Conservation (phyloP, 2,329 filamentous ascomycete genomes). For the Paramyrothecium roridum region DNA sequence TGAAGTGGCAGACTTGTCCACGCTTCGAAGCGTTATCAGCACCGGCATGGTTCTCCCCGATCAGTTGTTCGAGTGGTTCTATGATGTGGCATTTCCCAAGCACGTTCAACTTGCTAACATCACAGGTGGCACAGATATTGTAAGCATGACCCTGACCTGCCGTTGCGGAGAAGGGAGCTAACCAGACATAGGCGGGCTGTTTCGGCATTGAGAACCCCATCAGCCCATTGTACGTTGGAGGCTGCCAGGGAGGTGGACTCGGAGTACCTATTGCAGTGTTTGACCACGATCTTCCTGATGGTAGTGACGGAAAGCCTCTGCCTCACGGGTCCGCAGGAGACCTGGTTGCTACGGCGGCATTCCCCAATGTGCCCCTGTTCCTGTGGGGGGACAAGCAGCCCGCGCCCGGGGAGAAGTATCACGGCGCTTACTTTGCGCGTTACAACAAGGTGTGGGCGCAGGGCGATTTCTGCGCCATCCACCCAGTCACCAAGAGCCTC, state of each 20-base stretch:
- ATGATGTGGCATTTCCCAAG: constrained; percentile 67
- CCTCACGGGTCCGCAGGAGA: constrained; percentile 67
- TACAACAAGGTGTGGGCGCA: constrained; percentile 75
- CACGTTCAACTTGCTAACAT: constrained; percentile 69
- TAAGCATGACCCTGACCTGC: constrained; percentile 26
- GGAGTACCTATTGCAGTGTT: constrained; percentile 55
- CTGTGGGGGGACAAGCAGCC: constrained; percentile 57
- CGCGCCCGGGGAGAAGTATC: constrained; percentile 54
- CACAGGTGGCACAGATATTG: constrained; percentile 75
- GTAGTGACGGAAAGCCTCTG: constrained; percentile 38
- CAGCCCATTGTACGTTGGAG: constrained; percentile 60
- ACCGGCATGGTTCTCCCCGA: constrained; percentile 83
- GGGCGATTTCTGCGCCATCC: constrained; percentile 72
- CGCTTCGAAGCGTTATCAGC: constrained; percentile 59
- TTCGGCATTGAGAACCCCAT: constrained; percentile 66
- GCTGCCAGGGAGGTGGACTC: constrained; percentile 46
- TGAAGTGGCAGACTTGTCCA: constrained; percentile 59
- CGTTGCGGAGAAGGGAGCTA: neutral
- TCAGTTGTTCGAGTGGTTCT: constrained; percentile 74
- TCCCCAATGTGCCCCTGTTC: constrained; percentile 71
- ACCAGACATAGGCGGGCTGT: constrained; percentile 46
- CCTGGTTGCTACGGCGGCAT: constrained; percentile 66
- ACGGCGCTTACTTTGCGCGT: constrained; percentile 57
- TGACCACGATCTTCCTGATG: constrained; percentile 56
- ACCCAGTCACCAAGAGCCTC: constrained; percentile 64